Evolutionary conservation across 805 yeast genomes (phyloP).

Genomic region (Sugiyamaella qingdaonensis): DNA sequence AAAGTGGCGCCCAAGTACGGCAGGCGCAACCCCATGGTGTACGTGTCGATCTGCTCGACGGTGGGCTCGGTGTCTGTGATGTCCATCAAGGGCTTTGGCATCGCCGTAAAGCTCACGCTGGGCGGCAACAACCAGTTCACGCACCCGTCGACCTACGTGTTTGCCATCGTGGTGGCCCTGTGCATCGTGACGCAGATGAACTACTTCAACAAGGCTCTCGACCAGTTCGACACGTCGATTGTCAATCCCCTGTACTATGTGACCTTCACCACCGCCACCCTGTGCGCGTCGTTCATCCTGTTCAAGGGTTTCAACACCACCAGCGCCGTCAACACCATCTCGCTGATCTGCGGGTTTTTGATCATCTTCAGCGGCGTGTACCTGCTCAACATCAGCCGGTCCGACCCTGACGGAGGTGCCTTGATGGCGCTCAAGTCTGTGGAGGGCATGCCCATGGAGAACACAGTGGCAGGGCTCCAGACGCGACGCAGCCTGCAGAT

Average conservation of each 20-base stretch:
- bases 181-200: conserved; percentile 91
- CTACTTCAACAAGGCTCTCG: conserved; percentile 88
- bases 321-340: conserved; percentile 71
- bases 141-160: conserved; percentile 77
- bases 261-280: conserved; percentile 83
- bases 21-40: conserved; percentile 76
- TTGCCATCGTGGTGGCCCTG: conserved; percentile 68
- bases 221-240: conserved; percentile 87
- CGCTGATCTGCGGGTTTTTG: conserved; percentile 77
- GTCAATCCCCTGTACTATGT: conserved; percentile 90
- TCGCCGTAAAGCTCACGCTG: conserved; percentile 79
- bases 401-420: conserved; percentile 30
- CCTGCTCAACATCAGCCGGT: conserved; percentile 71
- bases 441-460: conserved; percentile 76
- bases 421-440: conserved; percentile 47
- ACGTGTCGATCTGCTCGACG: conserved; percentile 81
- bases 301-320: conserved; percentile 86
- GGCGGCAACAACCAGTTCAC: conserved; percentile 85
- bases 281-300: conserved; percentile 78
- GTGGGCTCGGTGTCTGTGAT: conserved; percentile 90
- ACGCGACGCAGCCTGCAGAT: conserved; percentile 73
- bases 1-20: conserved; percentile 80
- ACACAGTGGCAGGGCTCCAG: conserved; percentile 73
- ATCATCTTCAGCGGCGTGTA: conserved; percentile 87
- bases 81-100: conserved; percentile 90